A percentile compares a stretch with the other conserved stretches of the same genome.
These are phyloP conservation scores for Fusarium liriodendri DNA, from an alignment of 2,329 filamentous ascomycete species.

Conservation along the genomic window DNA sequence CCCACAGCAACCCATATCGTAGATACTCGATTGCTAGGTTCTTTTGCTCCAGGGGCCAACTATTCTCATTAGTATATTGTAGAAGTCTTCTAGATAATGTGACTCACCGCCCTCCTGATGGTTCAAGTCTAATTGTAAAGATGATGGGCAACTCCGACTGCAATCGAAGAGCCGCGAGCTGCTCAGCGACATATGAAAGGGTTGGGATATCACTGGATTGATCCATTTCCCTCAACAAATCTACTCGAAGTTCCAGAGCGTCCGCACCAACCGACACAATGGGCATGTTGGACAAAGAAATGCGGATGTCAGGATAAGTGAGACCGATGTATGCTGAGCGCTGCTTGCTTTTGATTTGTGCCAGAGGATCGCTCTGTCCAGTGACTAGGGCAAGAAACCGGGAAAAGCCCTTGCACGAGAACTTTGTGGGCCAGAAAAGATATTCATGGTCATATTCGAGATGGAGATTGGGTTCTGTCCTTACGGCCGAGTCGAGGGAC, in stretches of 20 bases:
- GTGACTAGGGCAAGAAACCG: constrained; percentile 20
- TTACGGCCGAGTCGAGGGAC: neutral
- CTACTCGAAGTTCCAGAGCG: constrained; percentile 20
- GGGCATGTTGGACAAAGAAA: constrained; percentile 25
- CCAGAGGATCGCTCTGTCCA: constrained; percentile 10
- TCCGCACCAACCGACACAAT: constrained; percentile 28
- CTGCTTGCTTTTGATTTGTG: constrained; percentile 9
- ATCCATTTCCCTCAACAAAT: constrained; percentile 6
- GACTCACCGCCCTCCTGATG: constrained; percentile 19
- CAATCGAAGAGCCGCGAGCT: constrained; percentile 12
- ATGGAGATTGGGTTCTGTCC: neutral
- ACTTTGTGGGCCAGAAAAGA: constrained; percentile 8
- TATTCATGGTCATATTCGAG: constrained; percentile 19
- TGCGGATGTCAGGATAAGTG: constrained; percentile 20
- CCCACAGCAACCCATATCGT: constrained; percentile 6
- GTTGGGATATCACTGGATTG: constrained; percentile 1
- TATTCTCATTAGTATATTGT: neutral
- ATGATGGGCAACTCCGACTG: constrained; percentile 23
- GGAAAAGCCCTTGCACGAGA: constrained; percentile 14
- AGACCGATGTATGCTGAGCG: constrained; percentile 24
- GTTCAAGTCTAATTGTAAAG: constrained; percentile 18
- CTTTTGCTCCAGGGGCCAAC: constrained; percentile 12
- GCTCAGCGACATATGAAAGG: constrained; percentile 17
- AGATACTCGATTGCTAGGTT: constrained; percentile 3
- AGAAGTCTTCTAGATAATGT: neutral